Conservation (phyloP, 768 basidiomycete species). For the Pisolithus tinctorius region DNA sequence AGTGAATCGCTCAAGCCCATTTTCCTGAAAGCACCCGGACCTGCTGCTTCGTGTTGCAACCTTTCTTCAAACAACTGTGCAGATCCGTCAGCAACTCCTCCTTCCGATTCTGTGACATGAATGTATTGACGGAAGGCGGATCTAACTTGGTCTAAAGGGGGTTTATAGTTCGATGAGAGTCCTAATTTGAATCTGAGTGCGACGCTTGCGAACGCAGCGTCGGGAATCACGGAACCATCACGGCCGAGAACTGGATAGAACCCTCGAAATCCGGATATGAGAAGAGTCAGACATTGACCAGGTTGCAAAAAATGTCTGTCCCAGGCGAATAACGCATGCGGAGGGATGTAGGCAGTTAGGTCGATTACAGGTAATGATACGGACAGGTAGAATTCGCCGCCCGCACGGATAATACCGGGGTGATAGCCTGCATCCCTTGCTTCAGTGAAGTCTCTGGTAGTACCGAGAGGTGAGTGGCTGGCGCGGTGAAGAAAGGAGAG, state of each 20-base stretch:
- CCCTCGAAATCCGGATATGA: slow-evolving; percentile 50
- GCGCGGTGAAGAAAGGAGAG: no score
- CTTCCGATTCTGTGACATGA: slow-evolving; percentile 33
- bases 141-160: slow-evolving; percentile 40
- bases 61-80: background rate
- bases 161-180: slow-evolving; percentile 55
- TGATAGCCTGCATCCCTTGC: slow-evolving; percentile 50
- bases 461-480: background rate
- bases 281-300: slow-evolving; percentile 52
- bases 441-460: slow-evolving; percentile 50
- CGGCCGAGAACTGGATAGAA: slow-evolving; percentile 44
- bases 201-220: slow-evolving; percentile 30
- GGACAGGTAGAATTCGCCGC: slow-evolving; percentile 47
- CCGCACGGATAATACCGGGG: slow-evolving; percentile 51
- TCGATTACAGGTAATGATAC: slow-evolving; percentile 50
- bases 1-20: slow-evolving; percentile 62
- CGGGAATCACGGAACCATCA: slow-evolving; percentile 34
- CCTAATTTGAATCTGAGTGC: slow-evolving; percentile 55
- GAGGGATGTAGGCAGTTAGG: slow-evolving; percentile 47
- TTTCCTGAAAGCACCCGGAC: slow-evolving; percentile 42
- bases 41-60: slow-evolving; percentile 23
- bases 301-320: slow-evolving; percentile 55
- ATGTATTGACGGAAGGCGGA: slow-evolving; percentile 44
- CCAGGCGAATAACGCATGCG: slow-evolving; percentile 69
- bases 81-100: slow-evolving; percentile 26